Evolutionary conservation across 371 early-diverging fungal genomes (phyloP), one percentile per base, ranked within the genome.

Genomic region (Rhizopus stolonifer): DNA sequence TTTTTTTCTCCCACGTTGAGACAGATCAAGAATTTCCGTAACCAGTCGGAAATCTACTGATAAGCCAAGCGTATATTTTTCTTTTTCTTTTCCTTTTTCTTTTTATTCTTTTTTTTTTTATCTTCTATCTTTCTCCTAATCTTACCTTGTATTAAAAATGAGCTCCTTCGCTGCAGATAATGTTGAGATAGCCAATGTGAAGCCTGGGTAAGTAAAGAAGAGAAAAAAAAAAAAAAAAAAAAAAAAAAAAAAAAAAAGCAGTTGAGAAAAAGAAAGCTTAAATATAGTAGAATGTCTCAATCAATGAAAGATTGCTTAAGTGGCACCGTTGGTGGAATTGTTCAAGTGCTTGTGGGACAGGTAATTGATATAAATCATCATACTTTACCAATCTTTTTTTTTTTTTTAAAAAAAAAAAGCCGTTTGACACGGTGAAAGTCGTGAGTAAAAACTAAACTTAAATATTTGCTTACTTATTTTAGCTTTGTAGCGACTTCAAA

Each of bases 401-500:
- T 26, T 56, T 52, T 43, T 38, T 56, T 46, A 17, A 24, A 44
- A 68, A 86, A 82, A 17, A 24, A 44, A 68, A 86, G 82, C 90
- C 91, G 36, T 91, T 91, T 60, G 90, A 89, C 69, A 89, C 89
- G 9, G 84, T 89, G 59, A 91, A 94, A 81, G 92, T 92, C 54
- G 85, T 83, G 70, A 74, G 83, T 65, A 52, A 24, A 56, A 42
- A 36, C 36, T 5, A 36, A n/a, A 36, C n/a, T 36, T 36, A 14
- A n/a, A 36, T n/a, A 15, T 36, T n/a, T 29, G n/a, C 3, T 18
- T 42, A 8, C 47, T 36, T 43, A 47, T 50, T 42, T 51, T 38
- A 14, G n/a, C n/a, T n/a, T n/a, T 25, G n/a, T 72, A 85, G 86
- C 85, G 92, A 38, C 67, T 94, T 36, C 93, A 93, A 81, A 91